Conservation (phyloP, 257 asterid species). For the Solanum sejunctum region DNA sequence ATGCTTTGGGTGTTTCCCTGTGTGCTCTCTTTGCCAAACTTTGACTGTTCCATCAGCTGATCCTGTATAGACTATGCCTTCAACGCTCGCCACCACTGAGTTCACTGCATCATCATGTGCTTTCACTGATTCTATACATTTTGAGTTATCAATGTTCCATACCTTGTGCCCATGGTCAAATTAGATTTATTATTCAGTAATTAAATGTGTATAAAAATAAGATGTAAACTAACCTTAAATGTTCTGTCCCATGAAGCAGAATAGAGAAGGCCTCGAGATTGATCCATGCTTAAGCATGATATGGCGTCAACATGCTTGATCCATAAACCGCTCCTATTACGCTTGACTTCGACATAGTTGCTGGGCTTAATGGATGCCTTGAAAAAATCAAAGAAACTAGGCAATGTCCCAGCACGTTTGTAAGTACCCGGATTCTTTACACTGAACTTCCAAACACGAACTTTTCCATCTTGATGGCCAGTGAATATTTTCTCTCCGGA, state of each 20-base stretch:
- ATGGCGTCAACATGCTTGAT: conserved; percentile 49
- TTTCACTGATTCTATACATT: conserved; percentile 41
- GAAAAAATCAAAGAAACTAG: conserved; percentile 30
- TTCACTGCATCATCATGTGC: conserved; percentile 62
- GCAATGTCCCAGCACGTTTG: conserved; percentile 38
- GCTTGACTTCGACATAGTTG: conserved; percentile 33
- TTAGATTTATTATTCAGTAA: background rate
- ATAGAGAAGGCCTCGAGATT: conserved; percentile 23
- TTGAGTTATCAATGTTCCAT: conserved; percentile 23
- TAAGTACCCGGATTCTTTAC: conserved; percentile 5
- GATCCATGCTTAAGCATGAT: conserved; percentile 37
- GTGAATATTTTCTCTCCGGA: conserved; percentile 35
- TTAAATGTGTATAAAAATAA: too few relatives aligned
- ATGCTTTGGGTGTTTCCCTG: conserved; percentile 20
- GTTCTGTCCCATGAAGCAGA: conserved; percentile 73
- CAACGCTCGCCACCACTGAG: conserved; percentile 24
- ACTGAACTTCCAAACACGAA: conserved; percentile 39
- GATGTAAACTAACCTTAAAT: conserved; percentile 12
- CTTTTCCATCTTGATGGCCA: conserved; percentile 58
- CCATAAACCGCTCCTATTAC: conserved; percentile 29
- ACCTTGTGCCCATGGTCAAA: conserved; percentile 2
- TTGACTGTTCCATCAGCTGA: conserved; percentile 60
- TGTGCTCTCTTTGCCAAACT: conserved; percentile 35
- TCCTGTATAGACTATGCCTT: conserved; percentile 42
- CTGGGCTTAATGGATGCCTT: conserved; percentile 40